phyloP scores from a whole-genome alignment of 169 alveolate genomes.

The Plasmodium vinckei region DNA sequence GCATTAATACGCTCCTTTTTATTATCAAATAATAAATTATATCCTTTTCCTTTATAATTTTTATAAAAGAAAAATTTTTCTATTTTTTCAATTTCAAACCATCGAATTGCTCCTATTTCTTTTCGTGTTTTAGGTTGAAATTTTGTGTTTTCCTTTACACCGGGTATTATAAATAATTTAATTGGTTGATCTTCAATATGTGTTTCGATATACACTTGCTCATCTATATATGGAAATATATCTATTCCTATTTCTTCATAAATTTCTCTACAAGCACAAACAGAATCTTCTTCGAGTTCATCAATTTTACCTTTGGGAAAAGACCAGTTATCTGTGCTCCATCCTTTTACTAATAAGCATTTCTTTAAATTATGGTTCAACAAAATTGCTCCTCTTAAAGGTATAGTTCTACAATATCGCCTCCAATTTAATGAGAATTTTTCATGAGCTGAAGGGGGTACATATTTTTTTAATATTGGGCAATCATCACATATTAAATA shows the following conservation, averaged over 20 bases:
- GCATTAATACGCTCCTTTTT: conserved; percentile 69
- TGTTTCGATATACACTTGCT: conserved; percentile 85
- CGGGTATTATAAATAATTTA: conserved; percentile 90
- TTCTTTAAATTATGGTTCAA: conserved; percentile 86
- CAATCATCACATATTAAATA: conserved; percentile 89
- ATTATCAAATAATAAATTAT: conserved; percentile 72
- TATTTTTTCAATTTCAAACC: conserved; percentile 85
- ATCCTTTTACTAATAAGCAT: conserved; percentile 89
- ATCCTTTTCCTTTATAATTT: conserved; percentile 29
- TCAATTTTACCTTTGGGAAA: conserved; percentile 96
- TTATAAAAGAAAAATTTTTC: conserved; percentile 20
- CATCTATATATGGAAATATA: conserved; percentile 84
- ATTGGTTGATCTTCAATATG: conserved; percentile 86
- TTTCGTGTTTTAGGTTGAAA: conserved; percentile 88
- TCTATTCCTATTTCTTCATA: conserved; percentile 95
- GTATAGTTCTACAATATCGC: conserved; percentile 87
- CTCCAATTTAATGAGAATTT: conserved; percentile 84
- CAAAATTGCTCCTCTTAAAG: conserved; percentile 92
- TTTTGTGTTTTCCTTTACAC: conserved; percentile 85
- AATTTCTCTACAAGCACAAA: conserved; percentile 95
- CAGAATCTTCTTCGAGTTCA: conserved; percentile 92
- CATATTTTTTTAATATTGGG: conserved; percentile 81
- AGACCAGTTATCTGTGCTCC: conserved; percentile 90
- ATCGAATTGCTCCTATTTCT: conserved; percentile 88
- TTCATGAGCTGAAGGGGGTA: conserved; percentile 84